Evolutionary conservation across 2,329 filamentous ascomycete species (phyloP), one percentile per base, ranked within the genome.

Genomic region (Tolypocladium capitatum): DNA sequence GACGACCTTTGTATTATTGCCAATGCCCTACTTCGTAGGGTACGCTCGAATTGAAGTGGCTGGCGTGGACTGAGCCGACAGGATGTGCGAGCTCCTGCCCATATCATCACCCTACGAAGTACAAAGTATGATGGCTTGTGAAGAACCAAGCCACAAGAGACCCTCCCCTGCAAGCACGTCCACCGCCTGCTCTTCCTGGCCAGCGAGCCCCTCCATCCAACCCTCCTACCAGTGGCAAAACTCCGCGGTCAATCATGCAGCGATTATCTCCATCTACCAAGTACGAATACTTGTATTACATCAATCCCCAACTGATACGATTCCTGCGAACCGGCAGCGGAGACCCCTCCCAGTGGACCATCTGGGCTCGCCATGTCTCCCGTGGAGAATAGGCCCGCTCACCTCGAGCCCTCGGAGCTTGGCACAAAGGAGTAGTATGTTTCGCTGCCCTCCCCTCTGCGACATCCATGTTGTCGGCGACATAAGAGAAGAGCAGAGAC

Each of bases 391-490:
- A 18, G 14, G 32, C 49, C 38, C 18, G 46, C 36, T 1, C 78
- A 84, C 57, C 81, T 95, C 27, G 77, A 84, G 54, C 86, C 89
- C 18, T 94, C 73, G 62, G 68, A 77, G 63, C 78, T 97, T 30
- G 91, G 91, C 45, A 95, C 88, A 30, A 94, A 88, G 67, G 83
- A 91, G 73, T 94, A 94, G 88, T 94, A 71, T 58, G 80, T 74
- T 9, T 18, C 20, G 16, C 20, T 13, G 24, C 46, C 21, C 21
- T 14, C 36, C 21, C 7, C 7, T 10, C 21, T 3, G 31, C 31
- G 30, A 31, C 13, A 5, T 31, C 30, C 31, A 7, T 7, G 31
- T 3, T 3, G 4, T 16, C 31, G 31, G 31, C 31, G 31, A 16
- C 31, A 2, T 5, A 7, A 32, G 31, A 16, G 13, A 7, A 16